Evolutionary conservation across 768 basidiomycete genomes (phyloP).

Genomic region (Auriscalpium vulgare): DNA sequence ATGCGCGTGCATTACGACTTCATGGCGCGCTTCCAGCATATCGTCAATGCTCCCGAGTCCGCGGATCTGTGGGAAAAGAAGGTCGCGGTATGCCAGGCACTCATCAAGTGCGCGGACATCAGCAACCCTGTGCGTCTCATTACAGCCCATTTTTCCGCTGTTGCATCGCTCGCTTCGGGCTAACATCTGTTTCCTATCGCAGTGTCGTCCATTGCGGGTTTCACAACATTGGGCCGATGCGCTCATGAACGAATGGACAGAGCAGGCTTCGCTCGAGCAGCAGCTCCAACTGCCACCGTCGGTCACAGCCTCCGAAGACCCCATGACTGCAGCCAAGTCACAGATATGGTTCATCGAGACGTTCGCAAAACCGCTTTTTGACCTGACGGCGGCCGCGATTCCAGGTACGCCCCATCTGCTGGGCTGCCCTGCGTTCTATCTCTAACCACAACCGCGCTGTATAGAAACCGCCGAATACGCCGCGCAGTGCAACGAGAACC

Average conservation of each 20-base stretch:
- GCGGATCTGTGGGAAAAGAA: slow-evolving; percentile 35
- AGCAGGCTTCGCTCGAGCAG: slow-evolving; percentile 81
- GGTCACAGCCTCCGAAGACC: slow-evolving; percentile 38
- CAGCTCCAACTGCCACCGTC: slow-evolving; percentile 62
- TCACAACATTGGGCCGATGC: slow-evolving; percentile 91
- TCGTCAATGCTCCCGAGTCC: slow-evolving; percentile 33
- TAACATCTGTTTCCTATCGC: slow-evolving; percentile 2
- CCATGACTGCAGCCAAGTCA: slow-evolving; percentile 62
- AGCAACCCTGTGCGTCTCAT: slow-evolving; percentile 81
- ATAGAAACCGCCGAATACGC: slow-evolving; percentile 65
- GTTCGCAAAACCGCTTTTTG: slow-evolving; percentile 80
- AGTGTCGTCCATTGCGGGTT: slow-evolving; percentile 91
- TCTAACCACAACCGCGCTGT: not conserved
- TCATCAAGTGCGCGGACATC: slow-evolving; percentile 98
- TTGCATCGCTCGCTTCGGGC: not conserved
- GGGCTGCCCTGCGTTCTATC: not conserved
- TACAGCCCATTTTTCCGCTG: not conserved
- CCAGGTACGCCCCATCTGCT: slow-evolving; percentile 48
- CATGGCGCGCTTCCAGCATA: slow-evolving; percentile 55
- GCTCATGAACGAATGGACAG: slow-evolving; percentile 83
- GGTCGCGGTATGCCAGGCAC: slow-evolving; percentile 75
- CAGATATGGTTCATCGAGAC: slow-evolving; percentile 86
- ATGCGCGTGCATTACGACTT: slow-evolving; percentile 88
- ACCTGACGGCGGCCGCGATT: slow-evolving; percentile 61
- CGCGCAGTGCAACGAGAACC: slow-evolving; percentile 60